Conservation (phyloP, 1,139 yeast species). For the Pichia sp. region DNA sequence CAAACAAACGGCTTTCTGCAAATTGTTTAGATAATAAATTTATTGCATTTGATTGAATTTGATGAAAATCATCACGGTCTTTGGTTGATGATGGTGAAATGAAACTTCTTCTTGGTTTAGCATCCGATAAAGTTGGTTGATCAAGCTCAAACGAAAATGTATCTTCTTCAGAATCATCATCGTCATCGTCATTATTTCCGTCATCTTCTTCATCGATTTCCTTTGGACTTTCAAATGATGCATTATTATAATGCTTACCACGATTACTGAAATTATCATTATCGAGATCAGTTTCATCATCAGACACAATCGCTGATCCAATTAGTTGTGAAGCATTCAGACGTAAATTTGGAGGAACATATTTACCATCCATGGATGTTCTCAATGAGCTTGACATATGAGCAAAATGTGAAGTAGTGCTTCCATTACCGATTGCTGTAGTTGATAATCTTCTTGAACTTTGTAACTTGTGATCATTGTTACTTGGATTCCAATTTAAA, state of each 20-base stretch:
- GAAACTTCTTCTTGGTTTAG: neutral
- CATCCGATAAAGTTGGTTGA: slow-evolving; percentile 1
- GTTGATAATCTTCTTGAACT: slow-evolving; percentile 9
- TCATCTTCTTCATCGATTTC: slow-evolving; percentile 1
- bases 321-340: slow-evolving; percentile 8
- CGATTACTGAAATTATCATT: slow-evolving; percentile 25
- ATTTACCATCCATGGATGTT: slow-evolving; percentile 37
- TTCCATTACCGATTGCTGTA: neutral
- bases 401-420: slow-evolving; percentile 1
- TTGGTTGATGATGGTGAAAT: neutral
- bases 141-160: slow-evolving; percentile 21
- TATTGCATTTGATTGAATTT: slow-evolving; percentile 15
- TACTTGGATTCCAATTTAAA: neutral
- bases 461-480: slow-evolving; percentile 1
- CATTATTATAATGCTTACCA: slow-evolving; percentile 9
- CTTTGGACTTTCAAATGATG: neutral
- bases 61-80: slow-evolving; percentile 39
- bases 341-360: slow-evolving; percentile 60
- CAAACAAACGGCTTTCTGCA: slow-evolving; percentile 21
- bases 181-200: slow-evolving; percentile 25
- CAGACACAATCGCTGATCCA: slow-evolving; percentile 37
- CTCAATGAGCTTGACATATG: slow-evolving; percentile 11
- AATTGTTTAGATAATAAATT: slow-evolving; percentile 26
- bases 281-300: slow-evolving; percentile 24
- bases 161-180: slow-evolving; percentile 18